Conservation (phyloP, 495 filamentous ascomycete genomes). For the Daldinia decipiens region DNA sequence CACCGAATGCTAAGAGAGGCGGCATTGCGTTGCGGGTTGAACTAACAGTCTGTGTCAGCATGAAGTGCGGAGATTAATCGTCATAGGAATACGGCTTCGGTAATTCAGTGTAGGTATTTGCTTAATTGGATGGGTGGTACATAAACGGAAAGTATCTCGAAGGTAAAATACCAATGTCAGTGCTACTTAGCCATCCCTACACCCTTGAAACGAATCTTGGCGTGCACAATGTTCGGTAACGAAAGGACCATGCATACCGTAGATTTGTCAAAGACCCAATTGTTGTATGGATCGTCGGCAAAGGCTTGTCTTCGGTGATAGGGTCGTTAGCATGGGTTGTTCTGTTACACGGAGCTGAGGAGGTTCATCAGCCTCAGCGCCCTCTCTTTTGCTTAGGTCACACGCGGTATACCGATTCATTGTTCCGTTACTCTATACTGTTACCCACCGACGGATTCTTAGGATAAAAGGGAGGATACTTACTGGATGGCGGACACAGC, state of each 20-base stretch:
- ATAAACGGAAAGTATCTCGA: not conserved
- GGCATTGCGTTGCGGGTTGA: constrained; percentile 66
- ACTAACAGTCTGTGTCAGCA: constrained; percentile 49
- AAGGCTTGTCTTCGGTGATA: constrained; percentile 65
- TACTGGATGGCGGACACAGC: constrained; percentile 62
- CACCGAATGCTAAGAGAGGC: constrained; percentile 71
- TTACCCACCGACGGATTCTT: constrained; percentile 19
- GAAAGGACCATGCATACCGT: constrained; percentile 57
- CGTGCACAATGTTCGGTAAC: constrained; percentile 6
- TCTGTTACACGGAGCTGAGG: constrained; percentile 13
- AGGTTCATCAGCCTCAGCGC: constrained; percentile 31
- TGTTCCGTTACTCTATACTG: constrained; percentile 16
- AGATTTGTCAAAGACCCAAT: constrained; percentile 67
- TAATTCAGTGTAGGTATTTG: not conserved
- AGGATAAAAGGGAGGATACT: constrained; percentile 23
- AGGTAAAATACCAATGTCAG: not conserved
- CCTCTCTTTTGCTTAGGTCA: constrained; percentile 5
- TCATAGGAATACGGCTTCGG: not conserved
- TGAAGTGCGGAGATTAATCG: constrained; percentile 12
- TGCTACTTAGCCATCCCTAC: constrained; percentile 24
- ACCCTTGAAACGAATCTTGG: constrained; percentile 35
- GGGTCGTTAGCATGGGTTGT: constrained; percentile 27
- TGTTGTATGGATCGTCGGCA: constrained; percentile 71
- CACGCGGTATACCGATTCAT: not conserved
- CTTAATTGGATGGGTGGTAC: not conserved